A percentile compares a stretch with the other conserved stretches of the same genome.
Evolutionary conservation across 805 yeast genomes (phyloP).

Genomic region (Komagataella kurtzmanii): DNA sequence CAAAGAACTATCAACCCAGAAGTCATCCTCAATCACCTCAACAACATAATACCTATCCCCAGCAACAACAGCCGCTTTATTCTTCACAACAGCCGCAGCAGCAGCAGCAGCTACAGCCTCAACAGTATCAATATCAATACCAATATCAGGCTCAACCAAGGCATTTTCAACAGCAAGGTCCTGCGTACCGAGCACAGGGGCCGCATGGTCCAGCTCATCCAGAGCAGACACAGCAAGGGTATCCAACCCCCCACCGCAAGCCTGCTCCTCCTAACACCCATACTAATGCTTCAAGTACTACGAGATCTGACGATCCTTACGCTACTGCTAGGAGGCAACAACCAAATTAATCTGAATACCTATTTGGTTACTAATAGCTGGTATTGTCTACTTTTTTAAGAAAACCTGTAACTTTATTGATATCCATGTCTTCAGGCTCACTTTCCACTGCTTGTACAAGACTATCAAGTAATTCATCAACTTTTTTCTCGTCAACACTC

Average conservation of each 20-base stretch:
- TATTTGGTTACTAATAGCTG: neutral
- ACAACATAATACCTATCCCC: slow-evolving; percentile 5
- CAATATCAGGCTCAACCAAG: slow-evolving; percentile 6
- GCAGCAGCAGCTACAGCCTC: slow-evolving; percentile 8
- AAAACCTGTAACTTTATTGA: slow-evolving; percentile 41
- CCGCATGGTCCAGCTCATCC: slow-evolving; percentile 1
- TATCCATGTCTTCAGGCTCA: slow-evolving; percentile 57
- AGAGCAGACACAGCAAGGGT: slow-evolving; percentile 1
- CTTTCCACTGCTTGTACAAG: slow-evolving; percentile 85
- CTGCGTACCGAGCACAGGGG: neutral
- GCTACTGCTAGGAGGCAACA: slow-evolving; percentile 7
- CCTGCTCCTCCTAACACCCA: neutral
- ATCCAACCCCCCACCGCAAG: slow-evolving; percentile 1
- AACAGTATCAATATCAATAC: slow-evolving; percentile 7
- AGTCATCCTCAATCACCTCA: slow-evolving; percentile 6
- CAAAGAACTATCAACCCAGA: slow-evolving; percentile 5
- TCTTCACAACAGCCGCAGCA: slow-evolving; percentile 3
- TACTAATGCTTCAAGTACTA: neutral
- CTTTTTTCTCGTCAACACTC: slow-evolving; percentile 33
- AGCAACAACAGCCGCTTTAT: slow-evolving; percentile 1
- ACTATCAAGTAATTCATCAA: slow-evolving; percentile 66
- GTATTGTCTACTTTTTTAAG: slow-evolving; percentile 28
- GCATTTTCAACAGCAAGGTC: slow-evolving; percentile 3
- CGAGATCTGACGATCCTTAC: slow-evolving; percentile 8
- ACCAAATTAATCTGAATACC: neutral